phyloP scores from a whole-genome alignment of 2,329 filamentous ascomycete genomes.

The Talaromyces sp. region DNA sequence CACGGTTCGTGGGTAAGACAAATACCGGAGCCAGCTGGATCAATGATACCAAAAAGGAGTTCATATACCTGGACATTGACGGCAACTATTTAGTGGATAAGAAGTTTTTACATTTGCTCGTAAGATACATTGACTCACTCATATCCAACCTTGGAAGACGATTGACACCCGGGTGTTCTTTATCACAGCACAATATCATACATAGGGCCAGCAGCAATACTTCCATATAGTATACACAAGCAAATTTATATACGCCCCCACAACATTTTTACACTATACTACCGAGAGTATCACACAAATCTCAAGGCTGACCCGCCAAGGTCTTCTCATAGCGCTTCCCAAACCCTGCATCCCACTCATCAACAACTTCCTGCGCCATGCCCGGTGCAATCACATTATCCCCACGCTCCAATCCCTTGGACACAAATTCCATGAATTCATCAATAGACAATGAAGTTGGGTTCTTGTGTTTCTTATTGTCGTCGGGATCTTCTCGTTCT shows the following conservation, averaged over 20 bases:
- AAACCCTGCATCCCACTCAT: neutral
- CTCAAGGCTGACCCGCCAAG: neutral
- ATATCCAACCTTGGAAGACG: no score
- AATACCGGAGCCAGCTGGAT: no score
- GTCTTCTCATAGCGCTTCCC: neutral
- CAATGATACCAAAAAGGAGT: no score
- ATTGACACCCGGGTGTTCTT: no score
- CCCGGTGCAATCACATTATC: conserved; percentile 1
- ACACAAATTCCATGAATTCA: neutral
- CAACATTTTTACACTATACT: neutral
- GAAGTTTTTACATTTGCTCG: no score
- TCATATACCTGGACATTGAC: no score
- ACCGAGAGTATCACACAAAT: no score
- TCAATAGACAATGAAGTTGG: neutral
- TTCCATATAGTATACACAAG: neutral
- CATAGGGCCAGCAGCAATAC: neutral
- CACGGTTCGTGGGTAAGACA: no score
- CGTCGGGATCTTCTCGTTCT: conserved; percentile 5
- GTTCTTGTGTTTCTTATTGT: conserved; percentile 5
- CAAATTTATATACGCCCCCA: neutral
- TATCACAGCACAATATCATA: no score
- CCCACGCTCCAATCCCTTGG: neutral
- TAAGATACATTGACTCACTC: no score
- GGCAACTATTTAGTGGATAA: no score
- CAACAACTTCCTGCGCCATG: neutral